Evolutionary conservation across 345 rosid species (phyloP).

Genomic region (Murraya paniculata): DNA sequence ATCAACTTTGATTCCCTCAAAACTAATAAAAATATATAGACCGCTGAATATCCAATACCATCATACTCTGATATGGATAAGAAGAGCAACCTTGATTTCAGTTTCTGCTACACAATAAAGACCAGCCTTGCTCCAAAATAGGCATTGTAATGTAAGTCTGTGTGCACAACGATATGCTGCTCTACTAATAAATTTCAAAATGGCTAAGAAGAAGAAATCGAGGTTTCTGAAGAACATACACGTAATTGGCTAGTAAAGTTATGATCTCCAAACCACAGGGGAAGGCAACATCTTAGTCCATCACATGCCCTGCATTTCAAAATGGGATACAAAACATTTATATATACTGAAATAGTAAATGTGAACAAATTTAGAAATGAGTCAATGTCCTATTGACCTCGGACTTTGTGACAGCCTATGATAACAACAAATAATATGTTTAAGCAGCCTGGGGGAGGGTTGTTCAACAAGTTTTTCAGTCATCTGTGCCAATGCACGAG

Average conservation of each 20-base stretch:
- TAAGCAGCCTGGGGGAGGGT: conserved; percentile 26
- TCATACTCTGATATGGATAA: background rate
- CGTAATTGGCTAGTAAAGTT: conserved; percentile 15
- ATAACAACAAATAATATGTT: conserved; percentile 42
- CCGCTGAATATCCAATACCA: background rate
- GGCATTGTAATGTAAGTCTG: background rate
- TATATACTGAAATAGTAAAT: background rate
- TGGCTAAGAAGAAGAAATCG: background rate
- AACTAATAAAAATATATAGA: background rate
- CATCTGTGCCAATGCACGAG: conserved; percentile 22
- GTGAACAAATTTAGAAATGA: background rate
- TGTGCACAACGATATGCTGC: background rate
- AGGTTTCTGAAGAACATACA: conserved; percentile 22
- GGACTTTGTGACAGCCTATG: conserved; percentile 39
- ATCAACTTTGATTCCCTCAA: background rate
- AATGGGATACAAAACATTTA: background rate
- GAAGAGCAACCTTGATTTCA: background rate
- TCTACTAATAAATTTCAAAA: background rate
- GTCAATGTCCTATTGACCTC: conserved; percentile 31
- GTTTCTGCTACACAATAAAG: background rate
- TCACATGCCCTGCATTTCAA: conserved; percentile 25
- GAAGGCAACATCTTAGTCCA: conserved; percentile 15
- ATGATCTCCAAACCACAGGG: conserved; percentile 15
- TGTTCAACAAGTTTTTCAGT: conserved; percentile 20
- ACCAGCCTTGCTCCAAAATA: background rate